Conservation (phyloP, 345 rosid genomes). For the Melaleuca alternifolia region DNA sequence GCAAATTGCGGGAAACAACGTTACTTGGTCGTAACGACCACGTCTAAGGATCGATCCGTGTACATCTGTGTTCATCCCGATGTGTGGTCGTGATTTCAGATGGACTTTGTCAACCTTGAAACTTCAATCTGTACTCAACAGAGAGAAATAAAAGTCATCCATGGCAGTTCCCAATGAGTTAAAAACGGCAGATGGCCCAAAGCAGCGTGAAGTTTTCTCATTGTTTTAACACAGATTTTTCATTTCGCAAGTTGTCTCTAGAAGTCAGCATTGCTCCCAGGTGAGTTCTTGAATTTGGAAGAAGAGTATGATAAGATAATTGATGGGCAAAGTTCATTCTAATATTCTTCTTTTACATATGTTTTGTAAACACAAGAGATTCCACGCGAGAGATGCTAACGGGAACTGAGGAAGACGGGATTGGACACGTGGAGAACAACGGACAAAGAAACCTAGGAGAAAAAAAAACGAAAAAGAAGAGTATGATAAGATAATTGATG, state of each 20-base stretch:
- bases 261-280: not conserved
- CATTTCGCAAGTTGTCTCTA: not conserved
- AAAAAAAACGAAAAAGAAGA: too few relatives aligned
- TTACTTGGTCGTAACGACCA: not conserved
- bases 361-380: not conserved
- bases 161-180: not conserved
- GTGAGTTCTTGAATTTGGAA: fast-evolving
- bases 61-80: not conserved
- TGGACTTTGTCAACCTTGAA: not conserved
- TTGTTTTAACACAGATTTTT: not conserved
- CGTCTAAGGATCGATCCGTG: not conserved
- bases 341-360: not conserved
- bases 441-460: not conserved
- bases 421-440: not conserved
- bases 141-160: not conserved
- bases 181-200: not conserved
- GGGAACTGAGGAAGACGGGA: not conserved
- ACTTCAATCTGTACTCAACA: not conserved
- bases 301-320: not conserved
- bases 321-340: not conserved
- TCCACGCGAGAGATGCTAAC: not conserved
- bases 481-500: too few relatives aligned
- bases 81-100: not conserved
- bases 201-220: fast-evolving
- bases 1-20: not conserved